phyloP scores from a whole-genome alignment of 805 yeast species.

The Priceomyces haplophilus region DNA sequence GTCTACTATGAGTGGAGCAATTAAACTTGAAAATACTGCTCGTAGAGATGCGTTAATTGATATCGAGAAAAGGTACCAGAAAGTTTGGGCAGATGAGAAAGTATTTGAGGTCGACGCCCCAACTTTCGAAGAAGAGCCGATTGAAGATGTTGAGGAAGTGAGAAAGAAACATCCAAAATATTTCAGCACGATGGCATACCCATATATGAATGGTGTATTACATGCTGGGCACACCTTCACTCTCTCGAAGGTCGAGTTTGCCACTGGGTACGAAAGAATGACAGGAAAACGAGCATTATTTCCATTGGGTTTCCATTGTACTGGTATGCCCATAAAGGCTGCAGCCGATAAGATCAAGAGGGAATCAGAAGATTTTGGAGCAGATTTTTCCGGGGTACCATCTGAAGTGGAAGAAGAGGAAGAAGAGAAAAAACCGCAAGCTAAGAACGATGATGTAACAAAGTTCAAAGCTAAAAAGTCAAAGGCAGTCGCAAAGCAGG shows the following conservation, averaged over 20 bases:
- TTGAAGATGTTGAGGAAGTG: conserved; percentile 58
- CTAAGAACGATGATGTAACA: conserved; percentile 69
- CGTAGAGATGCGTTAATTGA: conserved; percentile 93
- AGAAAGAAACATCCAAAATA: conserved; percentile 80
- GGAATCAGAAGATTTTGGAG: conserved; percentile 89
- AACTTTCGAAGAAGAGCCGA: conserved; percentile 54
- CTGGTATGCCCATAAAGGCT: conserved; percentile 97
- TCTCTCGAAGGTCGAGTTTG: conserved; percentile 87
- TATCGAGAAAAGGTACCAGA: conserved; percentile 85
- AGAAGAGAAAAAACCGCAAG: conserved; percentile 25
- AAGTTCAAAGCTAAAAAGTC: conserved; percentile 91
- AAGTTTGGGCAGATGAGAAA: conserved; percentile 82
- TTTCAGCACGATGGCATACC: conserved; percentile 94
- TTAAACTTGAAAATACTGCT: conserved; percentile 62
- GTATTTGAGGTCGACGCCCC: conserved; percentile 90
- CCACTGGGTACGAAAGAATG: conserved; percentile 93
- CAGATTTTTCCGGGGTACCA: conserved; percentile 68
- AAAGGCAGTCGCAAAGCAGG: conserved; percentile 90
- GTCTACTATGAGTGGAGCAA: conserved; percentile 36
- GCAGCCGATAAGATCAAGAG: conserved; percentile 93
- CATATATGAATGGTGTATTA: conserved; percentile 97
- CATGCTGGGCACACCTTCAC: conserved; percentile 98
- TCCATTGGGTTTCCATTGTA: conserved; percentile 98
- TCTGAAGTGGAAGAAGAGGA: conserved; percentile 53
- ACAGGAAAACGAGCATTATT: conserved; percentile 86